Conservation (phyloP, 2,329 filamentous ascomycete genomes). For the Colletotrichum sp. region DNA sequence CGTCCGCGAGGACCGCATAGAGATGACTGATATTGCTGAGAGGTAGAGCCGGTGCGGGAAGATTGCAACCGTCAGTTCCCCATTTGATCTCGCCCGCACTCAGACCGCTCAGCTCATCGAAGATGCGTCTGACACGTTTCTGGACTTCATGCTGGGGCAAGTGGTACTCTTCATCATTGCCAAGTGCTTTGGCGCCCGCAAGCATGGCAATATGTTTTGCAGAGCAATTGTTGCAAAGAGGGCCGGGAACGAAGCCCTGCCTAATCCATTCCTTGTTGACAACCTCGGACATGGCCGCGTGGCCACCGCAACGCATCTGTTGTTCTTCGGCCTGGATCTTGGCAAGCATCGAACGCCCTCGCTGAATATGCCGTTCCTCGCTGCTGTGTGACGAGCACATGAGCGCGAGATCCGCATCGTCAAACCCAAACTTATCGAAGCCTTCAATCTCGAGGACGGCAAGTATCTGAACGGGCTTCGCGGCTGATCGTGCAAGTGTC, state of each 20-base stretch:
- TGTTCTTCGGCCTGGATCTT: not conserved
- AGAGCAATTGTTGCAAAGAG: not conserved
- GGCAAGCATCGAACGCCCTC: not conserved
- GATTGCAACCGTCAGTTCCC: not conserved
- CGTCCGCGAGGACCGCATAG: not conserved
- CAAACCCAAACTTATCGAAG: not conserved
- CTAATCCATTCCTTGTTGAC: not conserved
- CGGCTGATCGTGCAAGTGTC: not conserved
- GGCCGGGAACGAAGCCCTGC: fast-evolving
- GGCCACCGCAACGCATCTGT: not conserved
- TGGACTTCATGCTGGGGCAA: not conserved
- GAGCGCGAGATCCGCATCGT: not conserved
- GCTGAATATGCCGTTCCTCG: not conserved
- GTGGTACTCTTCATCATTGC: not conserved
- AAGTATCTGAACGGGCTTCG: not conserved
- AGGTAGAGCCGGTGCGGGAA: not conserved
- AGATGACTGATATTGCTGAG: not conserved
- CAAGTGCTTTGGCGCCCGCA: not conserved
- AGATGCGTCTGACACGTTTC: not conserved
- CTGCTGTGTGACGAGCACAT: not conserved
- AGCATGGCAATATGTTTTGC: not conserved
- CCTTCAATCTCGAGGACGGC: not conserved
- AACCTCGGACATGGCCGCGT: not conserved
- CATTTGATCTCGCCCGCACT: not conserved
- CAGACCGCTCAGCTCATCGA: not conserved